These are phyloP conservation scores for Quercus rubra DNA, from an alignment of 306 rosid species.

Conservation along the genomic window DNA sequence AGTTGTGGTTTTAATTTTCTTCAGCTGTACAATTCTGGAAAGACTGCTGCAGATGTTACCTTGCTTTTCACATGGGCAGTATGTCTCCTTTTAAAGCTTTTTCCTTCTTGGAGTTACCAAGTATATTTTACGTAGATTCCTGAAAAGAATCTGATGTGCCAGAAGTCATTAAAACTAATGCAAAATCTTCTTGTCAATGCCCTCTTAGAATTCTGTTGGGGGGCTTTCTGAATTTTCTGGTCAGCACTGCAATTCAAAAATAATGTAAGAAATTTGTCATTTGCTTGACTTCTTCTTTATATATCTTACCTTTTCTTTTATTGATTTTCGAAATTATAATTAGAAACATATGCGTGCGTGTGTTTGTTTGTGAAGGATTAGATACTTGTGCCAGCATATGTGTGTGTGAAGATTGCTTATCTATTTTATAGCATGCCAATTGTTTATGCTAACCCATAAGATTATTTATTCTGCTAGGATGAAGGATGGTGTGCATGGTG, in stretches of 20 bases:
- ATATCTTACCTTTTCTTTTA: neutral
- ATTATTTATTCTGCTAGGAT: constrained; percentile 43
- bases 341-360: neutral
- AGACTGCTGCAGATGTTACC: constrained; percentile 71
- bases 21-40: constrained; percentile 78
- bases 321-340: neutral
- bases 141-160: neutral
- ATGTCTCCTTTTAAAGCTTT: constrained; percentile 29
- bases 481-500: constrained; percentile 69
- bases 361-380: neutral
- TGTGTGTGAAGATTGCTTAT: neutral
- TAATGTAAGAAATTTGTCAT: constrained; percentile 46
- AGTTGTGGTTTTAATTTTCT: constrained; percentile 11
- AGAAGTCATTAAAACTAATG: constrained; percentile 12
- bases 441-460: constrained; percentile 36
- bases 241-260: constrained; percentile 70
- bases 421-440: neutral
- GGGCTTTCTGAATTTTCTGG: constrained; percentile 89
- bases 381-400: neutral
- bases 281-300: constrained; percentile 15
- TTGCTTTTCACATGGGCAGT: constrained; percentile 97
- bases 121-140: constrained; percentile 7
- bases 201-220: constrained; percentile 87
- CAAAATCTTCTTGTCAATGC: constrained; percentile 11
- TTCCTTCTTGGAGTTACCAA: constrained; percentile 18